A percentile compares a stretch with the other conserved stretches of the same genome.
These are phyloP conservation scores for Hyphodiscus hymeniophilus DNA, from an alignment of 495 filamentous ascomycete genomes.

Conservation along the genomic window DNA sequence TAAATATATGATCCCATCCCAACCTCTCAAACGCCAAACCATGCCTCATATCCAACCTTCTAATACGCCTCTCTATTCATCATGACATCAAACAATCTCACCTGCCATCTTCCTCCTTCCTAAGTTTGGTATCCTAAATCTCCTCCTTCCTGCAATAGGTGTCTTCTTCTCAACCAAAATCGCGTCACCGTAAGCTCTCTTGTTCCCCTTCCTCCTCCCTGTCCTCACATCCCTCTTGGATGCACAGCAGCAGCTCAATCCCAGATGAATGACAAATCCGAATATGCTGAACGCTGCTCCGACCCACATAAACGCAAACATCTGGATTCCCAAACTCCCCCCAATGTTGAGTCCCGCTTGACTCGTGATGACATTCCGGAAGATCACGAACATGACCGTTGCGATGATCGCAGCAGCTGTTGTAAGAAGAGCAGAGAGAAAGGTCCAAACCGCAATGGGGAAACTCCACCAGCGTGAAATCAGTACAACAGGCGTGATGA, in stretches of 20 bases:
- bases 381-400: slow-evolving; percentile 73
- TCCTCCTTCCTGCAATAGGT: neutral
- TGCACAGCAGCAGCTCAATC: slow-evolving; percentile 67
- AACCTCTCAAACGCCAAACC: neutral
- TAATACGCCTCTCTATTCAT: neutral
- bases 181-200: slow-evolving; percentile 25
- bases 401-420: slow-evolving; percentile 64
- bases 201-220: slow-evolving; percentile 37
- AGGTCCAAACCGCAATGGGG: slow-evolving; percentile 30
- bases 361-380: slow-evolving; percentile 60
- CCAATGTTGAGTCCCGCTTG: slow-evolving; percentile 64
- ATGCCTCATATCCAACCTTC: neutral
- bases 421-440: slow-evolving; percentile 55
- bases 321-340: slow-evolving; percentile 57
- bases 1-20: neutral
- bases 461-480: slow-evolving; percentile 44
- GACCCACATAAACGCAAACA: slow-evolving; percentile 91
- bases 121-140: slow-evolving; percentile 6
- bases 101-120: slow-evolving; percentile 12
- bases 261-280: slow-evolving; percentile 62
- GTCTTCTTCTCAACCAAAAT: slow-evolving; percentile 13
- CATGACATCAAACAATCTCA: slow-evolving; percentile 2
- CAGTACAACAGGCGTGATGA: slow-evolving; percentile 45
- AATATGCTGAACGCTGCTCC: slow-evolving; percentile 56
- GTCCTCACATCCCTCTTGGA: slow-evolving; percentile 49